A percentile compares a stretch with the other conserved stretches of the same genome.
Conservation (phyloP, 2,329 filamentous ascomycete species). For the Amylocarpus encephaloides region DNA sequence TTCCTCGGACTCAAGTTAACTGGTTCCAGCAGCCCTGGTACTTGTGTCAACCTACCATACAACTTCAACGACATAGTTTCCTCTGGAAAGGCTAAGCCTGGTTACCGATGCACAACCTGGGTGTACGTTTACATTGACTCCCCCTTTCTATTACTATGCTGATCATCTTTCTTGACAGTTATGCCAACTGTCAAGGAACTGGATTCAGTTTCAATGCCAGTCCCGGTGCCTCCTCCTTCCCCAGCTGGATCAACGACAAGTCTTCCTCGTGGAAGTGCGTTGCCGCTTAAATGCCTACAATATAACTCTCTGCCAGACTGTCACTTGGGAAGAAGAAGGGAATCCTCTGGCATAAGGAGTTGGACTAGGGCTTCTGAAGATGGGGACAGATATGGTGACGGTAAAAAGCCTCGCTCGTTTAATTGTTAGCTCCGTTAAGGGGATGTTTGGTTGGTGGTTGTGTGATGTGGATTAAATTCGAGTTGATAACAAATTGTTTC, state of each 20-base stretch:
- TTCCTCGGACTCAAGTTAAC: constrained; percentile 15
- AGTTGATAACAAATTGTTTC: no score
- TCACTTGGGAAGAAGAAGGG: no score
- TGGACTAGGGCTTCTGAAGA: no score
- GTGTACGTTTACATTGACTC: constrained; percentile 2
- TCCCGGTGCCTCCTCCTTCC: constrained; percentile 4
- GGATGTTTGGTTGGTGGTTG: no score
- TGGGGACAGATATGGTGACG: no score
- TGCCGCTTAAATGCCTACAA: constrained; percentile 2
- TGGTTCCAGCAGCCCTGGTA: constrained; percentile 5
- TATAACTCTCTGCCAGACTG: no score
- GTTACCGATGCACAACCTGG: constrained; percentile 13
- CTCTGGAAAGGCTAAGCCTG: constrained; percentile 13
- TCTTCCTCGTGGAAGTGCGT: constrained; percentile 12
- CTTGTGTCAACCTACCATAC: constrained; percentile 8
- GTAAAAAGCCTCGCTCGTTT: no score
- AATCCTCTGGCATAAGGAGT: no score
- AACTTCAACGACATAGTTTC: constrained; percentile 9
- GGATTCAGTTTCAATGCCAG: constrained; percentile 13
- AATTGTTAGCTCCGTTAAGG: no score
- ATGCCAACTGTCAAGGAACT: constrained; percentile 4
- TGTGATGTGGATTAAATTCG: no score
- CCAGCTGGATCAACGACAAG: constrained; percentile 11
- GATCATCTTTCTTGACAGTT: neutral
- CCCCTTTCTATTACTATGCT: neutral